phyloP scores from a whole-genome alignment of 2,329 filamentous ascomycete genomes.

The Stachybotrys echinatus region DNA sequence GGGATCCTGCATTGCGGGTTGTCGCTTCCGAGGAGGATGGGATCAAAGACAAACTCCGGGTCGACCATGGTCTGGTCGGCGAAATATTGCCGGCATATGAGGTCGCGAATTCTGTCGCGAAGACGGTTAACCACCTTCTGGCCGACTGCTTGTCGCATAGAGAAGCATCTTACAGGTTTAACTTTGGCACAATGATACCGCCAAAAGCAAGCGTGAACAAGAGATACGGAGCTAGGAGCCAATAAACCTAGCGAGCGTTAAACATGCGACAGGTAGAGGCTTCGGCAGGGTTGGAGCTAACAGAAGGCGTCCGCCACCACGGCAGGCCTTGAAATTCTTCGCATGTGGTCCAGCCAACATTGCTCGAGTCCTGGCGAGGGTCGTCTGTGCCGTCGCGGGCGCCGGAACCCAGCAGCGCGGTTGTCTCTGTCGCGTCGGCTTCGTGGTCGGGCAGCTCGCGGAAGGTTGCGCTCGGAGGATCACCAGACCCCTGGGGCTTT shows the following conservation, averaged over 20 bases:
- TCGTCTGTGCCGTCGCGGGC: conserved; percentile 8
- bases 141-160: not conserved
- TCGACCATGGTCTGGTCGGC: conserved; percentile 57
- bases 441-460: not conserved
- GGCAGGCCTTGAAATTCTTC: conserved; percentile 56
- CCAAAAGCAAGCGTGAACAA: conserved; percentile 84
- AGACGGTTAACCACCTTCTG: conserved; percentile 9
- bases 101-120: conserved; percentile 57
- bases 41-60: conserved; percentile 54
- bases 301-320: conserved; percentile 59
- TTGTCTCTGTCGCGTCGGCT: conserved; percentile 26
- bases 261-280: conserved; percentile 1
- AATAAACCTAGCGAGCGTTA: conserved; percentile 58
- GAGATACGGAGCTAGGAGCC: conserved; percentile 75
- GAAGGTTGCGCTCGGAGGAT: not conserved
- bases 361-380: conserved; percentile 10
- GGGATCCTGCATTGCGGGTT: conserved; percentile 78
- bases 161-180: conserved; percentile 59
- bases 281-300: conserved; percentile 26
- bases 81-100: conserved; percentile 82
- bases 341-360: conserved; percentile 38
- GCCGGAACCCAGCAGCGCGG: conserved; percentile 30
- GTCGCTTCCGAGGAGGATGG: conserved; percentile 61
- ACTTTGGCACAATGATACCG: conserved; percentile 76
- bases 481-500: conserved; percentile 53